A percentile compares a stretch with the other conserved stretches of the same genome.
Evolutionary conservation across 352 stramenopile species (phyloP).

Genomic region (Plasmopara muralis): DNA sequence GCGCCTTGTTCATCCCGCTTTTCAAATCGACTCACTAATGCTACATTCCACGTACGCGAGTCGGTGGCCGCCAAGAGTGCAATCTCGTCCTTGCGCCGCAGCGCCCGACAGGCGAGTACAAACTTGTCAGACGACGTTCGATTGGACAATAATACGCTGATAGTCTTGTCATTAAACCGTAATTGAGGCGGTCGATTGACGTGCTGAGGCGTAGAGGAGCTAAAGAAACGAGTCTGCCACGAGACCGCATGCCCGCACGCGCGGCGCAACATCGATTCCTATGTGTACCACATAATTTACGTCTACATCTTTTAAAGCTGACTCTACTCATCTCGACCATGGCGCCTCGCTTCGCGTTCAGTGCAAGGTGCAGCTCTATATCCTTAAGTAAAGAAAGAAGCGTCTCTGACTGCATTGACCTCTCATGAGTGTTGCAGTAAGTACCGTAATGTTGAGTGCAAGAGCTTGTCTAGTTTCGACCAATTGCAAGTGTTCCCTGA

Average conservation of each 20-base stretch:
- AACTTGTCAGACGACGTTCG: conserved; percentile 28
- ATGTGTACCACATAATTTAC: neutral
- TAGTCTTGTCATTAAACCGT: conserved; percentile 23
- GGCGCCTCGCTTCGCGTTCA: conserved; percentile 44
- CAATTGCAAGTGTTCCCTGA: conserved; percentile 58
- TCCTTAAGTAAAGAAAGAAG: neutral
- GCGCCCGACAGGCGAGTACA: conserved; percentile 25
- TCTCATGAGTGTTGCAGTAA: conserved; percentile 34
- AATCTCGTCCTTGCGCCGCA: conserved; percentile 37
- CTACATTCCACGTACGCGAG: conserved; percentile 48
- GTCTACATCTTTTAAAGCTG: conserved; percentile 3
- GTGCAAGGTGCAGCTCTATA: conserved; percentile 26
- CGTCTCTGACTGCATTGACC: too few species aligned
- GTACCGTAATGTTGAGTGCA: conserved; percentile 74
- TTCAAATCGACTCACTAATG: conserved; percentile 46
- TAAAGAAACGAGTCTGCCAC: conserved; percentile 1
- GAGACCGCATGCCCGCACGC: conserved; percentile 9
- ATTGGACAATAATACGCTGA: conserved; percentile 32
- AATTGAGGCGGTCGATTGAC: conserved; percentile 10
- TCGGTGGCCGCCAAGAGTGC: conserved; percentile 42
- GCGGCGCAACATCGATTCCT: conserved; percentile 19
- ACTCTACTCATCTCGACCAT: conserved; percentile 16
- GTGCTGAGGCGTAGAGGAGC: conserved; percentile 5
- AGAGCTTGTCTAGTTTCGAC: conserved; percentile 43
- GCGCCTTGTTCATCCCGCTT: conserved; percentile 39